Base-by-base conservation (phyloP, 2,329 filamentous ascomycete species). In the Cercospora sp. region DNA sequence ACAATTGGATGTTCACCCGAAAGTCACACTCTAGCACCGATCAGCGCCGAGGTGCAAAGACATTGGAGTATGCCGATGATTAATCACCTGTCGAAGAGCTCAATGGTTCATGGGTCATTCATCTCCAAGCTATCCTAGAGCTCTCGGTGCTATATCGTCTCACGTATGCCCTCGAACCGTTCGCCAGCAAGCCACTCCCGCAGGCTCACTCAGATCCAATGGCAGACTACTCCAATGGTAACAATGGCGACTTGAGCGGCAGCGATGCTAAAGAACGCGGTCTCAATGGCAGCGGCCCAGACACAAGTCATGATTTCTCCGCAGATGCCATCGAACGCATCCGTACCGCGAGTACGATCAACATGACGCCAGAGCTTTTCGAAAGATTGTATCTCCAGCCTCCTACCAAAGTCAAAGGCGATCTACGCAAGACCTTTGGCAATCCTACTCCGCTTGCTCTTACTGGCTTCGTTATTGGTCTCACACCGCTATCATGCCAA, bases 301-400 rank as follows among this genome's bases (percentile, higher is more conserved):
- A 48, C 45, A 23, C 45, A 10, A 48, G 45, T 9, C 45, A 48
- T 48, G 45, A 48, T 5, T 48, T 48, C 10, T 48, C 18, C 9
- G 20, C 45, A 23, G 45, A 48, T 18, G 45, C 45, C 45, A 48
- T 48, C 13, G 57, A 60, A 12, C 57, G 57, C 26, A 82, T 84
- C 67, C 78, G 80, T 13, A 86, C 84, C 0, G 83, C 84, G 23
- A 84, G 84, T 65, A 85, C 83, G 73, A 80, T 85, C 51, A 84
- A 83, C 31, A 60, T 60, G 57, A 60, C 57, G 28, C 67, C 72
- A 6, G 72, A 72, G 57, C 63, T 70, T 45, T 74, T 73, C 63
- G 72, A 74, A 48, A 67, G 63, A n/a, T 61, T 74, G 13, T 73
- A 73, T 51, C 68, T 74, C 33, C 60, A 66, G 31, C 73, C 72